Conservation (phyloP, 176 grass and related monocot genomes). For the Paspalum vaginatum region DNA sequence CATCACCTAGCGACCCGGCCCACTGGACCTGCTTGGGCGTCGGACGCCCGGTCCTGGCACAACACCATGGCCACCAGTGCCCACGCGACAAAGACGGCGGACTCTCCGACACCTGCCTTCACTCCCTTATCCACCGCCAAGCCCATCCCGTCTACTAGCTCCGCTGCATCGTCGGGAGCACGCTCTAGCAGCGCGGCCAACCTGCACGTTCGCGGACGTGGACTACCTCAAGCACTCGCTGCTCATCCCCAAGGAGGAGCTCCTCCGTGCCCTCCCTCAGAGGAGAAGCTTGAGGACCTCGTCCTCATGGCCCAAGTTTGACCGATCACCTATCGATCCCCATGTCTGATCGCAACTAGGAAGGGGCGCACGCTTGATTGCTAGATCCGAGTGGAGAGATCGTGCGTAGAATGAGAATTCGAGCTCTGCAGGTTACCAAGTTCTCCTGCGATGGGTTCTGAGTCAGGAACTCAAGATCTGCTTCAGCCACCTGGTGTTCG, state of each 20-base stretch:
- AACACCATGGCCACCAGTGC: too few species aligned
- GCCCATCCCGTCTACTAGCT: too few species aligned
- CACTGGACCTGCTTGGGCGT: too few species aligned
- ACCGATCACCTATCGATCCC: neutral
- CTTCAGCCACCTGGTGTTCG: slow-evolving; percentile 88
- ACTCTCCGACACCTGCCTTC: too few species aligned
- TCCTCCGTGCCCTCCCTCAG: slow-evolving; percentile 64
- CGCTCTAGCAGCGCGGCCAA: too few species aligned
- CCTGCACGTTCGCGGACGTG: slow-evolving; percentile 70
- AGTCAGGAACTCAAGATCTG: slow-evolving; percentile 80
- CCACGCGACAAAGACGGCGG: too few species aligned
- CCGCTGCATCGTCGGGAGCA: too few species aligned
- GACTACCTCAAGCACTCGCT: slow-evolving; percentile 75
- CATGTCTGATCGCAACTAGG: neutral
- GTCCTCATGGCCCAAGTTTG: slow-evolving; percentile 80
- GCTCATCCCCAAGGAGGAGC: slow-evolving; percentile 69
- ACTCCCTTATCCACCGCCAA: too few species aligned
- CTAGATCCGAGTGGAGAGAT: neutral
- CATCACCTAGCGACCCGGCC: too few species aligned
- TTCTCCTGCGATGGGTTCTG: slow-evolving; percentile 79
- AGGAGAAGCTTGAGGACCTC: slow-evolving; percentile 61
- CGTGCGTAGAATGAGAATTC: slow-evolving; percentile 3
- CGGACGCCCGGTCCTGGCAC: too few species aligned
- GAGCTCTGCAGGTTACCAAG: slow-evolving; percentile 65
- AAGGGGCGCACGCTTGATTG: neutral